Percentiles rank a stretch among this genome's conserved stretches.
phyloP scores from a whole-genome alignment of 306 rosid genomes.

The Trifolium repens region DNA sequence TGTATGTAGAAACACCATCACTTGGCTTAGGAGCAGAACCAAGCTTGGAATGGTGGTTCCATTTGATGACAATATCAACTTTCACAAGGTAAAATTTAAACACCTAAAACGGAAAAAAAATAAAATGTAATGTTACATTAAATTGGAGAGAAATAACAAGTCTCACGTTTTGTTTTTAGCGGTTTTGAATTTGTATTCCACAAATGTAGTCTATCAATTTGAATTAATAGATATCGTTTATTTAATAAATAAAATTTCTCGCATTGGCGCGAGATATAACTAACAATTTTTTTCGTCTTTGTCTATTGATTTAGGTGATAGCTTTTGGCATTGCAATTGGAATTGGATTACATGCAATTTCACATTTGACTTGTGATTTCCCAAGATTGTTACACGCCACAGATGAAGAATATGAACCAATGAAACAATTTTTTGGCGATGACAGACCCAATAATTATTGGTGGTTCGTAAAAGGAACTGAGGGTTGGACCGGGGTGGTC shows the following conservation, averaged over 20 bases:
- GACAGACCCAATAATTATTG: slow-evolving; percentile 69
- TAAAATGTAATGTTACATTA: neutral
- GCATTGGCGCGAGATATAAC: too few relatives aligned
- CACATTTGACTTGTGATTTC: slow-evolving; percentile 87
- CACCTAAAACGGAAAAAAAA: too few relatives aligned
- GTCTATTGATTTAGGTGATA: slow-evolving; percentile 53
- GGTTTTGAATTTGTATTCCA: too few relatives aligned
- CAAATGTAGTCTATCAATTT: too few relatives aligned
- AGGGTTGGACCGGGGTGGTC: slow-evolving; percentile 88
- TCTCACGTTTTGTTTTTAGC: too few relatives aligned
- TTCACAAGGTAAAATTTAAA: slow-evolving; percentile 65
- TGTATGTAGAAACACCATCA: slow-evolving; percentile 81
- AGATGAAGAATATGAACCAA: slow-evolving; percentile 61
- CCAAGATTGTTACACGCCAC: slow-evolving; percentile 71
- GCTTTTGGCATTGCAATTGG: slow-evolving; percentile 77
- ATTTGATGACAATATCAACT: slow-evolving; percentile 84
- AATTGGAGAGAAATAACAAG: too few relatives aligned
- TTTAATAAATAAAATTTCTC: too few relatives aligned
- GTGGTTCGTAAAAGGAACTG: slow-evolving; percentile 96
- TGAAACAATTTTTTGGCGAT: slow-evolving; percentile 67
- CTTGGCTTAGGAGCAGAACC: slow-evolving; percentile 83
- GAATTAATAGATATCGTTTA: too few relatives aligned
- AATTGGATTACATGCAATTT: slow-evolving; percentile 59
- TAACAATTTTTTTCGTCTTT: neutral
- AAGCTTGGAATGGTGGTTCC: slow-evolving; percentile 63